phyloP scores from a whole-genome alignment of 176 grass and related monocot genomes.

The Lolium rigidum region DNA sequence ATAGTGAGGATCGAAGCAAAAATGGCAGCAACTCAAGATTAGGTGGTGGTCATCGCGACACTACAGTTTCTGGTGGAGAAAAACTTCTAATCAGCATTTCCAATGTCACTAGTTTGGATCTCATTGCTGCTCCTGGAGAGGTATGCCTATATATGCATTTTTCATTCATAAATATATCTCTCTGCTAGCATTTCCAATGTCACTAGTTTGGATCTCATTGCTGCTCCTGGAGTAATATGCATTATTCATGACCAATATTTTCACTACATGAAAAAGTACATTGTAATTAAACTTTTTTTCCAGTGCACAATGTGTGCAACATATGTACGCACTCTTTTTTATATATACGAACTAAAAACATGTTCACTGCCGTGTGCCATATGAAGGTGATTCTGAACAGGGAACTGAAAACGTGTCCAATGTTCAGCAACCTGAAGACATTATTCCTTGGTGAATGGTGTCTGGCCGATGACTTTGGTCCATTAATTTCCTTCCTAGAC shows the following conservation, averaged over 20 bases:
- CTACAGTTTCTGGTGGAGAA: constrained; percentile 16
- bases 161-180: no score
- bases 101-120: constrained; percentile 42
- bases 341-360: neutral
- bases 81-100: constrained; percentile 17
- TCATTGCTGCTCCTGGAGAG: constrained; percentile 35
- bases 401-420: neutral
- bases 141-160: constrained; percentile 1
- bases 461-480: constrained; percentile 23
- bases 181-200: constrained; percentile 25
- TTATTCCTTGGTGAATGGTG: constrained; percentile 42
- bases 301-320: no score
- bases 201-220: constrained; percentile 44
- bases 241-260: neutral
- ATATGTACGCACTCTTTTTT: neutral
- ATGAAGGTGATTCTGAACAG: constrained; percentile 17
- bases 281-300: neutral
- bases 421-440: constrained; percentile 25
- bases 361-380: neutral
- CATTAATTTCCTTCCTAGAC: constrained; percentile 35
- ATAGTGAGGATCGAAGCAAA: neutral
- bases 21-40: no score
- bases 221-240: neutral
- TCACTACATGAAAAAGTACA: neutral
- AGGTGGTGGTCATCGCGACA: neutral